phyloP scores from a whole-genome alignment of 2,329 filamentous ascomycete species.

The Aspergillus fructus region DNA sequence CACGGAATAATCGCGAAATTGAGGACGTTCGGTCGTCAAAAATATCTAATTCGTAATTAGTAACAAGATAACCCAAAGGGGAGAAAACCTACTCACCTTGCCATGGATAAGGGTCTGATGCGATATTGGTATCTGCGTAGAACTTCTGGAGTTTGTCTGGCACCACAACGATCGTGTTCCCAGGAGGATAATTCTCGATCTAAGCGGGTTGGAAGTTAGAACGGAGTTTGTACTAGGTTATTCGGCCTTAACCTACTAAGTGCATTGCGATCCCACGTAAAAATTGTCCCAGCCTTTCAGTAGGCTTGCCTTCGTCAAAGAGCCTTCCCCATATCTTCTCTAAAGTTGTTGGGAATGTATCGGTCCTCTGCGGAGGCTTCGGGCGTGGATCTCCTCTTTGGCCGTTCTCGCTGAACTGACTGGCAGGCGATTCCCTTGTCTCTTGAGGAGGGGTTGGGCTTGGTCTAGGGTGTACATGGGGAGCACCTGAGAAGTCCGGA shows the following conservation, averaged over 20 bases:
- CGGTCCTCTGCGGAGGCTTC: slow-evolving; percentile 37
- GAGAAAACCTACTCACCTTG: slow-evolving; percentile 49
- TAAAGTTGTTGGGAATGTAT: slow-evolving; percentile 52
- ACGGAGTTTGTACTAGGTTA: neutral
- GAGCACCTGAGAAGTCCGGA: slow-evolving; percentile 21
- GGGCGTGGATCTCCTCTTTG: slow-evolving; percentile 34
- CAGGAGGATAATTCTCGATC: slow-evolving; percentile 69
- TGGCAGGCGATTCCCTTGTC: slow-evolving; percentile 35
- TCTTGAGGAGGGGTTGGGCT: slow-evolving; percentile 24
- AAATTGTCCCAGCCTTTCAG: slow-evolving; percentile 67
- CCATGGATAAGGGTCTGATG: slow-evolving; percentile 68
- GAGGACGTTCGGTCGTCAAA: slow-evolving; percentile 55
- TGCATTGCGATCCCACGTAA: slow-evolving; percentile 72
- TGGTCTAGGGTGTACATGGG: slow-evolving; percentile 21
- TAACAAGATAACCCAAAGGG: neutral
- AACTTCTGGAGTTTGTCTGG: slow-evolving; percentile 74
- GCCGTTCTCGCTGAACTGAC: slow-evolving; percentile 34
- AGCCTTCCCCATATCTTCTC: slow-evolving; percentile 76
- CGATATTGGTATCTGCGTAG: slow-evolving; percentile 66
- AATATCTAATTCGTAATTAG: slow-evolving; percentile 44
- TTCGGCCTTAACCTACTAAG: slow-evolving; percentile 54
- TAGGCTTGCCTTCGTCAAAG: slow-evolving; percentile 69
- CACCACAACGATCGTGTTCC: slow-evolving; percentile 68
- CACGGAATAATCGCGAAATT: slow-evolving; percentile 60
- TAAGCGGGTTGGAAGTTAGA: slow-evolving; percentile 31